phyloP scores from a whole-genome alignment of 2,329 filamentous ascomycete species.

The Shiraia sp. region DNA sequence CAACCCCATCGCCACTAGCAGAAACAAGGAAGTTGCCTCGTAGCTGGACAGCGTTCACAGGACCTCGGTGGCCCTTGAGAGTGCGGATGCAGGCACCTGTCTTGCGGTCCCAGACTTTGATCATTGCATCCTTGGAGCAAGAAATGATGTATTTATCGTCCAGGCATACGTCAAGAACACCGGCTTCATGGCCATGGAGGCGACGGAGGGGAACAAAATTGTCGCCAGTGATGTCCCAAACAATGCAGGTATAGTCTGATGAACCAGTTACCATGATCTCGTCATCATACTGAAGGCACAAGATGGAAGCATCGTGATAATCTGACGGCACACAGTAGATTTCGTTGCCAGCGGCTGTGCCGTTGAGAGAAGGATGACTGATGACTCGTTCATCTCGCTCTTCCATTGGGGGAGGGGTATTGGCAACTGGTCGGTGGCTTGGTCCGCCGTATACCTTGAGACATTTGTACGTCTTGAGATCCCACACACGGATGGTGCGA shows the following conservation, averaged over 20 bases:
- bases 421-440: slow-evolving; percentile 59
- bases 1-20: slow-evolving; percentile 88
- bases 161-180: slow-evolving; percentile 91
- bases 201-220: slow-evolving; percentile 67
- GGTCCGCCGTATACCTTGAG: slow-evolving; percentile 81
- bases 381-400: slow-evolving; percentile 50
- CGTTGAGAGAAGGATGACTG: slow-evolving; percentile 52
- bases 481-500: slow-evolving; percentile 94
- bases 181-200: slow-evolving; percentile 77
- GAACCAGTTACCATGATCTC: slow-evolving; percentile 93
- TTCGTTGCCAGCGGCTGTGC: slow-evolving; percentile 49
- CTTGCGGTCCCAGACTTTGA: slow-evolving; percentile 90
- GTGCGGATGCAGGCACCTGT: slow-evolving; percentile 77
- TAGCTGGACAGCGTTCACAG: slow-evolving; percentile 95
- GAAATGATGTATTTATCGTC: slow-evolving; percentile 92
- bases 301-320: slow-evolving; percentile 88
- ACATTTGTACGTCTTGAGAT: slow-evolving; percentile 86
- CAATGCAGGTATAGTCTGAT: slow-evolving; percentile 86
- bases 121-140: slow-evolving; percentile 92
- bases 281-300: slow-evolving; percentile 94
- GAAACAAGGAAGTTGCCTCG: slow-evolving; percentile 91
- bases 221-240: slow-evolving; percentile 84
- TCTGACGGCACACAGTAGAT: slow-evolving; percentile 53
- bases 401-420: slow-evolving; percentile 49
- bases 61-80: slow-evolving; percentile 82